Conservation (phyloP, 208 protist species). For the Lotmaria passim region DNA sequence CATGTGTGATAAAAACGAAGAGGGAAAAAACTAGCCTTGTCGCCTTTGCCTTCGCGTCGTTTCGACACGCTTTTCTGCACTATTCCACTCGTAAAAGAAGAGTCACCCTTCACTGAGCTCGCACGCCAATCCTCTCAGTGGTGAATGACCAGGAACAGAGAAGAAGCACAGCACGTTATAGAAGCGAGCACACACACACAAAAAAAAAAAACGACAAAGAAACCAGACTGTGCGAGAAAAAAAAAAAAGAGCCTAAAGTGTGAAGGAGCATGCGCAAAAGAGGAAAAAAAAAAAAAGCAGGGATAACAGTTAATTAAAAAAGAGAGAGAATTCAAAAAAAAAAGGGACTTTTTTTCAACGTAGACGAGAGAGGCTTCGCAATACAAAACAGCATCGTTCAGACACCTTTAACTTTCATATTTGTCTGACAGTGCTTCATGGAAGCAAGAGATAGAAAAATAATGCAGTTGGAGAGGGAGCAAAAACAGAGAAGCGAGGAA, state of each 20-base stretch:
- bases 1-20: conserved; percentile 2
- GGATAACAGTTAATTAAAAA: conserved; percentile 13
- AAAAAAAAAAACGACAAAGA: conserved; percentile 7
- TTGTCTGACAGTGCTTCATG: too few species aligned
- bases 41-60: not conserved
- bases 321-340: conserved; percentile 14
- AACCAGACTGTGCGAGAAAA: not conserved
- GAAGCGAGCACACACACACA: not conserved
- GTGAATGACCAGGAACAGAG: conserved; percentile 5
- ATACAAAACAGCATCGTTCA: too few species aligned
- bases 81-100: conserved; percentile 8
- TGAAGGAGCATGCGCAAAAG: conserved; percentile 1
- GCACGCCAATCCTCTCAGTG: conserved; percentile 1
- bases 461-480: conserved; percentile 6
- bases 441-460: too few species aligned
- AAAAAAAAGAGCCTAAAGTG: not conserved
- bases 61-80: conserved; percentile 1
- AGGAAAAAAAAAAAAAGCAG: conserved; percentile 27
- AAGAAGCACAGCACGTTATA: not conserved
- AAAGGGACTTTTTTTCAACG: too few species aligned
- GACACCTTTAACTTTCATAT: too few species aligned
- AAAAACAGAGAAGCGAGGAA: conserved; percentile 8
- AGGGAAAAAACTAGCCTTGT: conserved; percentile 13
- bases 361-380: too few species aligned
- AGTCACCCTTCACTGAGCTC: conserved; percentile 14